Base-by-base conservation (phyloP, 202 grass and related monocot genomes). In the Digitaria exilis region DNA sequence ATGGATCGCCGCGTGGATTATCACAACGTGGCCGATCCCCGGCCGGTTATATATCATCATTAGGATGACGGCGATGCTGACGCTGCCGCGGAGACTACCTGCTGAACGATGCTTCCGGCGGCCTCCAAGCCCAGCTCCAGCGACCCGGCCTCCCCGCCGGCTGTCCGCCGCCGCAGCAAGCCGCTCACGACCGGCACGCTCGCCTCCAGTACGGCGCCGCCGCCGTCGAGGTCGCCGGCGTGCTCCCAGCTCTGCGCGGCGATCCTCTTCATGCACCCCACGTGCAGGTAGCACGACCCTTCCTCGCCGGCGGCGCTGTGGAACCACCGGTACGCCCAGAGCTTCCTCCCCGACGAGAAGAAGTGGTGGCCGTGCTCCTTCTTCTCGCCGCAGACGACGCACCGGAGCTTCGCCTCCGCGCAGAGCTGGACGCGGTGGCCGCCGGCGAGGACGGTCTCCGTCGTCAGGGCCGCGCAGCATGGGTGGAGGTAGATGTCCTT, bases 211-310 rank as follows among this genome's bases (percentile, higher is more conserved):
- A 37, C 35, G 25, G 21, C 9, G 50, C 51, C 8, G 21, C 21
- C 4, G 13, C 17, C 22, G 56, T 11, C 57, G 11, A 2, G 13
- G 44, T 74, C 3, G 35, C 35, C 48, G 2, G 54, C 8, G 25
- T 17, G n/a, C 37, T 28, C 30, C 62, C 61, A 75, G 70, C 51
- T 41, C 78, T 69, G 28, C 13, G 16, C 32, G 0, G 69, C 77
- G 5, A 75, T 49, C 69, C 35, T 42, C 69, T 81, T 86, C 77
- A 86, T 19, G 69, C 84, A 86, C 21, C 37, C 50, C 15, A 86
- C 69, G 41, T 86, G 84, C 50, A 81, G 39, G 50, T 68, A n/a
- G n/a, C n/a, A n/a, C n/a, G n/a, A 80, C 29, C 43, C 61, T 3
- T 19, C 9, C 25, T 43, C 17, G 50, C 70, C 50, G 21, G 35